These are phyloP conservation scores for Sisymbrium irio DNA, from an alignment of 345 rosid genomes.

Conservation along the genomic window DNA sequence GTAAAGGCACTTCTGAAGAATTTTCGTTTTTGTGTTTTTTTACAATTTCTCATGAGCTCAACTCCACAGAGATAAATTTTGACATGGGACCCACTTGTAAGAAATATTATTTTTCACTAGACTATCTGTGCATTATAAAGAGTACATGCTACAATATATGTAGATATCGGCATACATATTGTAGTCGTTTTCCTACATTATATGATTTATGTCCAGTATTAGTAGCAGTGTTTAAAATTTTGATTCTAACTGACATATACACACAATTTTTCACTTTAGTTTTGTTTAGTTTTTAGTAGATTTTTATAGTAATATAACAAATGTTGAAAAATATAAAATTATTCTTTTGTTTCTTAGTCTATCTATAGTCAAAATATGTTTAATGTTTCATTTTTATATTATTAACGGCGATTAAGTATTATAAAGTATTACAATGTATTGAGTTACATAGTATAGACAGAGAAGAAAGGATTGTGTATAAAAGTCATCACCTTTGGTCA, in stretches of 20 bases:
- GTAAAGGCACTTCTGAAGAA: not conserved
- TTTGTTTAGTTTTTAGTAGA: not conserved
- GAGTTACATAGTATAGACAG: not conserved
- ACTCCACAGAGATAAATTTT: not conserved
- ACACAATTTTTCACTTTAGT: not conserved
- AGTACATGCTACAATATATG: not conserved
- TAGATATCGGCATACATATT: not conserved
- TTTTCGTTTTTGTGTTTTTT: not conserved
- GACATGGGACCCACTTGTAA: conserved; percentile 6
- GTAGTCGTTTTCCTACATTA: not conserved
- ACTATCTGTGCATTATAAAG: not conserved
- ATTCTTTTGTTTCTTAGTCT: no score
- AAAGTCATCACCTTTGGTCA: conserved; percentile 31
- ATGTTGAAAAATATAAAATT: not conserved
- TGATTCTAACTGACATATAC: not conserved
- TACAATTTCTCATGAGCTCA: not conserved
- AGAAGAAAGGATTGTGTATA: conserved; percentile 11
- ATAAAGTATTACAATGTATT: not conserved
- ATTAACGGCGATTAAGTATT: not conserved
- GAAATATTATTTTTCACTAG: conserved; percentile 8
- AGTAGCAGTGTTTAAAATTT: not conserved
- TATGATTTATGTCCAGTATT: not conserved
- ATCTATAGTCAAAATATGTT: no score
- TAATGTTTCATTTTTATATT: not conserved
- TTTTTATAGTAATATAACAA: not conserved